Evolutionary conservation across 2,329 filamentous ascomycete genomes (phyloP).

Genomic region (Pseudocercospora crystallina): DNA sequence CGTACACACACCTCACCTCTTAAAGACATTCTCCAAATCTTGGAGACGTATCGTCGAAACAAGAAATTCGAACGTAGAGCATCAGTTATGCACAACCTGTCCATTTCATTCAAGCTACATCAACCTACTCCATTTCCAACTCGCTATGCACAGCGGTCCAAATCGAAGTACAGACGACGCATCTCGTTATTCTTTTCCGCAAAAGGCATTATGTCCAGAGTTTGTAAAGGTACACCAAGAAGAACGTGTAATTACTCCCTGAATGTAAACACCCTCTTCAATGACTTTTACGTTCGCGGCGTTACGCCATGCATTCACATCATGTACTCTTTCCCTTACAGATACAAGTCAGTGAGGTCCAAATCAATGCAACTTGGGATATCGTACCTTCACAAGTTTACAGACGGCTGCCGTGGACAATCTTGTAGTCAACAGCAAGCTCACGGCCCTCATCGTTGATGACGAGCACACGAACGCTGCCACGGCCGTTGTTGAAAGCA

Average conservation of each 20-base stretch:
- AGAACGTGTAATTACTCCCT: conserved; percentile 8
- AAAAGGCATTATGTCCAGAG: conserved; percentile 6
- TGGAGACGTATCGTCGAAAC: too few relatives aligned
- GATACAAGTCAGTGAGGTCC: conserved; percentile 1
- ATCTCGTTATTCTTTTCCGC: conserved; percentile 3
- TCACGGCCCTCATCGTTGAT: conserved; percentile 91
- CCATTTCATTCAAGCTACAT: neutral
- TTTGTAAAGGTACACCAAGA: conserved; percentile 21
- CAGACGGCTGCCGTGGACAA: conserved; percentile 76
- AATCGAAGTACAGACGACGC: conserved; percentile 2
- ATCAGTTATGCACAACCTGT: conserved; percentile 22
- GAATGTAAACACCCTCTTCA: conserved; percentile 6
- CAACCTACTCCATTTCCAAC: conserved; percentile 3
- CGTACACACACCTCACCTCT: too few relatives aligned
- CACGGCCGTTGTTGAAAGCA: conserved; percentile 87
- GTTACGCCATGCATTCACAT: conserved; percentile 16
- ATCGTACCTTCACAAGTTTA: conserved; percentile 39
- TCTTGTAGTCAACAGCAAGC: conserved; percentile 98
- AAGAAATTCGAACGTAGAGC: too few relatives aligned
- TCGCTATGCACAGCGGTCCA: conserved; percentile 14
- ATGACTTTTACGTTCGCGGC: conserved; percentile 17
- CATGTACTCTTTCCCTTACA: conserved; percentile 18
- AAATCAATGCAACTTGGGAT: neutral
- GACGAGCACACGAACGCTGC: conserved; percentile 91
- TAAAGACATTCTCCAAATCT: too few relatives aligned